These are phyloP conservation scores for Conringia planisiliqua DNA, from an alignment of 345 rosid species.

Conservation along the genomic window DNA sequence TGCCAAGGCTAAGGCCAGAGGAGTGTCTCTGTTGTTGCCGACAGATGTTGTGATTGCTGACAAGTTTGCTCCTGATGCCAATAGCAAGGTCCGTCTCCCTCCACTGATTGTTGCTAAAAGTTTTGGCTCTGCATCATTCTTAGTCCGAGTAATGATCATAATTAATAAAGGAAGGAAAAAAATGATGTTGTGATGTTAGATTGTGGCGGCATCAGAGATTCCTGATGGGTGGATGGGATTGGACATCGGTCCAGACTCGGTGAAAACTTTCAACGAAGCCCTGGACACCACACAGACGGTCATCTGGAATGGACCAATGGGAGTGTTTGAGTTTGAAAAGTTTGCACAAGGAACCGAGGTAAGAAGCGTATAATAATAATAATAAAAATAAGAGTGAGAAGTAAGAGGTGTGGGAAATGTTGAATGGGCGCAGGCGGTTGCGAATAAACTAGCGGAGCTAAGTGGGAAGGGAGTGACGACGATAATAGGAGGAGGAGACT, in stretches of 20 bases:
- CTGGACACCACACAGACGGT: conserved; percentile 71
- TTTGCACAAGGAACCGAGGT: conserved; percentile 94
- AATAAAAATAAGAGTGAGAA: no score
- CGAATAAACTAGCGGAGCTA: conserved; percentile 82
- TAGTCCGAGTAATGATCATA: no score
- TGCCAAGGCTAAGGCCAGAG: conserved; percentile 88
- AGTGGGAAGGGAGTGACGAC: conserved; percentile 87
- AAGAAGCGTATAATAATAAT: neutral
- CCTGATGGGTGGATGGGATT: conserved; percentile 97
- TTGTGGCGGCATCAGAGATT: conserved; percentile 72
- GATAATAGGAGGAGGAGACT: conserved; percentile 95
- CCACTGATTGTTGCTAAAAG: no score
- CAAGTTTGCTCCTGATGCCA: conserved; percentile 90
- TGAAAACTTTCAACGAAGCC: conserved; percentile 61
- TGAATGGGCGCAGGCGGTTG: conserved; percentile 39
- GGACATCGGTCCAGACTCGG: conserved; percentile 86
- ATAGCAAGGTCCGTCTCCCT: conserved; percentile 61
- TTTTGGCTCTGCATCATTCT: neutral
- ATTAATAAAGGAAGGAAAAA: no score
- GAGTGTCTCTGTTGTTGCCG: conserved; percentile 80
- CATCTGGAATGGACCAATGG: conserved; percentile 99
- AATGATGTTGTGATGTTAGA: conserved; percentile 25
- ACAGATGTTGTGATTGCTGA: conserved; percentile 85
- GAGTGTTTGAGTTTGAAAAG: conserved; percentile 89
- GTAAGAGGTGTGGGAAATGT: neutral